Percentiles rank a stretch among this genome's conserved stretches.
phyloP scores from a whole-genome alignment of 2,329 filamentous ascomycete species.

The Botrytis galanthina region DNA sequence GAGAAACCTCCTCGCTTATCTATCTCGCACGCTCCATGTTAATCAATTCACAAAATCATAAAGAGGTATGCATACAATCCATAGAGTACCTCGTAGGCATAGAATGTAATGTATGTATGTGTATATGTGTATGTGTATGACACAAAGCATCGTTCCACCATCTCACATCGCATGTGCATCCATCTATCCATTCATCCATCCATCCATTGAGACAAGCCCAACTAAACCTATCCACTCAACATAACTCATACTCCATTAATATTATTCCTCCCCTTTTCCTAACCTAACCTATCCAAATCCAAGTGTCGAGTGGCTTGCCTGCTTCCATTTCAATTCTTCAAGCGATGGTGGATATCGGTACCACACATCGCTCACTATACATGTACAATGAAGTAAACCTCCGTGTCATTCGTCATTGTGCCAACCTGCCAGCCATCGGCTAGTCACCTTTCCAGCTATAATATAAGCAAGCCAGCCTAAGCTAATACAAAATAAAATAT shows the following conservation, averaged over 20 bases:
- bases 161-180: neutral
- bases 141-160: neutral
- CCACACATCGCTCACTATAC: neutral
- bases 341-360: neutral
- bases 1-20: neutral
- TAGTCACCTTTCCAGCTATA: neutral
- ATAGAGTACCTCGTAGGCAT: neutral
- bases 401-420: neutral
- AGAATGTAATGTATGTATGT: neutral
- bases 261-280: conserved; percentile 4
- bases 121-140: neutral
- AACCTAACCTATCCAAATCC: conserved; percentile 10
- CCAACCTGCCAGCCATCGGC: neutral
- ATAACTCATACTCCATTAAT: conserved; percentile 4
- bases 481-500: conserved; percentile 18
- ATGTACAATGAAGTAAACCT: neutral
- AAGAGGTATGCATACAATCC: neutral
- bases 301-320: neutral
- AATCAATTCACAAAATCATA: neutral
- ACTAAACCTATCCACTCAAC: neutral
- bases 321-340: conserved; percentile 1
- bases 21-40: neutral
- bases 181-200: neutral
- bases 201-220: neutral
- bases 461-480: conserved; percentile 8